These are phyloP conservation scores for Atkinsonella texensis DNA, from an alignment of 2,329 filamentous ascomycete species.

Conservation along the genomic window DNA sequence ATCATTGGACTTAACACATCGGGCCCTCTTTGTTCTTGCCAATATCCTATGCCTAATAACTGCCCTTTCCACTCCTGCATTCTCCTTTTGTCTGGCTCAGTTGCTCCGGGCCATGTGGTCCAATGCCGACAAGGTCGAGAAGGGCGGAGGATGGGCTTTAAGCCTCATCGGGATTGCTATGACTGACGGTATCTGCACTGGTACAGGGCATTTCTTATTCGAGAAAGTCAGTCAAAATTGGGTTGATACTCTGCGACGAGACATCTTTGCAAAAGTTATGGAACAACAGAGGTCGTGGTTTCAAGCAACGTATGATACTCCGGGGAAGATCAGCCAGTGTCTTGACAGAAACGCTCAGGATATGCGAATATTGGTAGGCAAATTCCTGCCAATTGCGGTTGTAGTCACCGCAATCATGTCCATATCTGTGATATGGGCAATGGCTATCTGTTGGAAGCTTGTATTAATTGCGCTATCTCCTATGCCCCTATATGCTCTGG, in stretches of 20 bases:
- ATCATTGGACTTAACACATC: constrained; percentile 38
- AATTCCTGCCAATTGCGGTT: constrained; percentile 61
- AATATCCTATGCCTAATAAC: constrained; percentile 50
- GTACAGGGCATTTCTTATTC: constrained; percentile 56
- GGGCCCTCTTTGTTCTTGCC: constrained; percentile 44
- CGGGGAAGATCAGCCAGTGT: constrained; percentile 52
- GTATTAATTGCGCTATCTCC: constrained; percentile 63
- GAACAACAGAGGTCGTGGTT: constrained; percentile 73
- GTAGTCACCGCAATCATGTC: constrained; percentile 54
- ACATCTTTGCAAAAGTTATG: constrained; percentile 58
- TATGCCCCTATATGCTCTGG: constrained; percentile 52
- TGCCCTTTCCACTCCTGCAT: constrained; percentile 57
- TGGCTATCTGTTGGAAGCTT: constrained; percentile 66
- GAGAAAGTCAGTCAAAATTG: constrained; percentile 64
- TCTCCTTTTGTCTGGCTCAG: constrained; percentile 64
- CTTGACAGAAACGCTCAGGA: constrained; percentile 79
- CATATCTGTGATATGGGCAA: constrained; percentile 62
- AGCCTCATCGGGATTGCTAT: constrained; percentile 56
- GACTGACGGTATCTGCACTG: constrained; percentile 53
- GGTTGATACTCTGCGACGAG: constrained; percentile 58
- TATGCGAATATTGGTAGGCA: constrained; percentile 69
- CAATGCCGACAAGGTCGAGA: constrained; percentile 30
- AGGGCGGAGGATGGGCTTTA: constrained; percentile 55
- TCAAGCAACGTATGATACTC: constrained; percentile 51
- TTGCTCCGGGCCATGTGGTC: constrained; percentile 60